Percentiles rank a stretch among this genome's conserved stretches.
These are phyloP conservation scores for Aspergillus pseudonomiae DNA, from an alignment of 2,329 filamentous ascomycete genomes.

Conservation along the genomic window DNA sequence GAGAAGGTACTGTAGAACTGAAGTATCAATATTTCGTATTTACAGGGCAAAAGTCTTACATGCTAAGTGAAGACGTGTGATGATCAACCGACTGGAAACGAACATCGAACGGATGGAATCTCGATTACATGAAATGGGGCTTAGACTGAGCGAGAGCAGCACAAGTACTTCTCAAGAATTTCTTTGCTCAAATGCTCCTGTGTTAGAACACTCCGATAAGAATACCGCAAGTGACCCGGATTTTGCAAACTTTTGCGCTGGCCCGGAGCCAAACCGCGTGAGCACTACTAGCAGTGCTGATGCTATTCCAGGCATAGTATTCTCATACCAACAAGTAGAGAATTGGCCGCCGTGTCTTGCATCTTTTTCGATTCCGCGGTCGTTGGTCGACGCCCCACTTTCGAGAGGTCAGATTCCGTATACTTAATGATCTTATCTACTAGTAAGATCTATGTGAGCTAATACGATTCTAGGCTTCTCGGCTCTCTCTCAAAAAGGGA, in stretches of 20 bases:
- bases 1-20: constrained; percentile 3
- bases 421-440: neutral
- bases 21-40: neutral
- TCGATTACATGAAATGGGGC: constrained; percentile 17
- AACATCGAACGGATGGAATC: constrained; percentile 21
- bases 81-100: constrained; percentile 22
- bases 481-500: constrained; percentile 14
- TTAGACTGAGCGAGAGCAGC: constrained; percentile 6
- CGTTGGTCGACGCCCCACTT: constrained; percentile 10
- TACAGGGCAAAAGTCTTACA: neutral
- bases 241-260: neutral
- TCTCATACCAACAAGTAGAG: neutral
- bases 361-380: constrained; percentile 17
- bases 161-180: neutral
- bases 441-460: neutral
- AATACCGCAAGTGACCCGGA: neutral
- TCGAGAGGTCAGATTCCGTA: constrained; percentile 9
- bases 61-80: constrained; percentile 14
- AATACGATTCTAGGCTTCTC: constrained; percentile 12
- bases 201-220: neutral
- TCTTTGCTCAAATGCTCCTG: neutral
- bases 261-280: neutral
- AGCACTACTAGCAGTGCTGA: neutral
- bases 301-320: neutral
- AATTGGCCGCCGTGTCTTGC: neutral